Base-by-base conservation (phyloP, 805 yeast genomes). In the Ogataea pilisensis region DNA sequence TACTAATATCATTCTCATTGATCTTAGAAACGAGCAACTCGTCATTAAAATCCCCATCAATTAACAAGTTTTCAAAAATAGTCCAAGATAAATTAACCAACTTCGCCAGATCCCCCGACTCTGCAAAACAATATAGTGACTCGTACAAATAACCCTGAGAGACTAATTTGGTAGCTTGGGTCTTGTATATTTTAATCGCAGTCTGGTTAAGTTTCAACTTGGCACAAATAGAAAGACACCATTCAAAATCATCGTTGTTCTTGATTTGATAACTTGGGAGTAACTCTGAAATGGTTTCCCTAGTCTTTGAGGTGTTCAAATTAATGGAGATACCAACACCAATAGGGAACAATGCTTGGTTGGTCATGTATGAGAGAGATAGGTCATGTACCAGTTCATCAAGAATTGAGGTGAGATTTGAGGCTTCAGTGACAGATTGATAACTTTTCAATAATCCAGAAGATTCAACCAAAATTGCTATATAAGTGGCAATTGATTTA, bases 181-280 rank as follows among this genome's bases (percentile, higher is more conserved):
- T 65, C 41, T 72, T 69, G 58, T 74, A 81, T 3, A 85, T 65
- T 25, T 70, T 66, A 42, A 70, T 70, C 0, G 85, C 78, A 11
- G 85, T 78, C 7, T 70, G 63, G n/a, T 78, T 69, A 31, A 84
- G 58, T 50, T 74, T 76, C 57, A 84, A 67, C 50, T 80, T 73
- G 11, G 89, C 85, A 64, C 91, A 83, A 5, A 85, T 67, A 2
- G 86, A 75, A 38, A 85, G 64, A 34, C 82, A 75, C 91, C 91
- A 85, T 58, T 85, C 93, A 45, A 82, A 69, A 55, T 85, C 95
- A 56, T 84, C 90, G 54, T 80, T 82, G 8, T 81, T 80, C 39
- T 72, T 64, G 53, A 79, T 80, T 33, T 79, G 69, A 54, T 68
- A 84, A 18, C 70, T 71, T 5, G 87, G 86, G 27, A 85, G 61